Base-by-base conservation (phyloP, 2,329 filamentous ascomycete genomes). In the Trichoderma harzianum region DNA sequence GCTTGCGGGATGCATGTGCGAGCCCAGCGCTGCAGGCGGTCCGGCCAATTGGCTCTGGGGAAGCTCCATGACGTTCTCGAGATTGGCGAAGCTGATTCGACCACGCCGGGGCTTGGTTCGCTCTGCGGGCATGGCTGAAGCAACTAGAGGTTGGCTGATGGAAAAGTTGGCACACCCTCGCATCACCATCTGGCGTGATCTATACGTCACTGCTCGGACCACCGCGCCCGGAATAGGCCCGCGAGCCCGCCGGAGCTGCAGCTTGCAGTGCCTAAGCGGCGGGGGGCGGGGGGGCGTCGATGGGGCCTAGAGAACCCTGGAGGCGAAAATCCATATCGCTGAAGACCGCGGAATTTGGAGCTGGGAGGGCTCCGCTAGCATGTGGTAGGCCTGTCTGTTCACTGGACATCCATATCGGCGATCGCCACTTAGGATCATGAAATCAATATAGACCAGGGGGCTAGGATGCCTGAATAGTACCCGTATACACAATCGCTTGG, bases 151-250 rank as follows among this genome's bases (percentile, higher is more conserved):
- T 63, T 68, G 63, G 26, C 58, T 72, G 63, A 68, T 72, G 63
- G 18, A 53, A 58, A 57, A 62, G 64, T 65, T 71, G 69, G 69
- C 61, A 30, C 69, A 71, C 61, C 51, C 60, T 65, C 61, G 69
- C 69, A 71, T 71, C 28, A 30, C 36, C 28, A 26, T 65, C 69
- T 71, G 69, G 69, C 69, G 69, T 71, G 69, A 71, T 71, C n/a
- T 3, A 36, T 64, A 66, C 69, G 69, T 71, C 69, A 71, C 36
- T 16, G 12, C 14, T 71, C 61, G 69, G 12, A 65, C 69, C 51
- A 71, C 61, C 18, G 58, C n/a, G 53, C 53, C 16, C 65, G 32
- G 30, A 36, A 39, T 43, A 26, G 65, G 65, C 26, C 63, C 51
- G 51, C 30, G 67, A 62, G 24, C n/a, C 30, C 63, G 63, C 53